These are phyloP conservation scores for Backusella westeae DNA, from an alignment of 192 early-diverging fungal species.

Conservation along the genomic window DNA sequence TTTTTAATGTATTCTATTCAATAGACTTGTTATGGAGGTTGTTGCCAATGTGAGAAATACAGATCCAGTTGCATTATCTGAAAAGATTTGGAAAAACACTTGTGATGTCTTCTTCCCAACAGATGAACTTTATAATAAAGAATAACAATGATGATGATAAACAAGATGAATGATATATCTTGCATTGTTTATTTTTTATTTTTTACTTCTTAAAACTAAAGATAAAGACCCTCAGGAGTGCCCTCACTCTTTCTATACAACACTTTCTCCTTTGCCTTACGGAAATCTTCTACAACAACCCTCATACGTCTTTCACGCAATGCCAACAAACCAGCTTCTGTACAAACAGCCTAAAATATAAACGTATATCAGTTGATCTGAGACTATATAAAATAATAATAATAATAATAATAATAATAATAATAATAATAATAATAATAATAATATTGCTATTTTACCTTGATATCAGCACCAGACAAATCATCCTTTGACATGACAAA, in stretches of 20 bases:
- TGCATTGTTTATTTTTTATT: neutral
- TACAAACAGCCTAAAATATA: conserved; percentile 83
- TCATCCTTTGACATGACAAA: conserved; percentile 92
- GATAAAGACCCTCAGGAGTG: conserved; percentile 94
- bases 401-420: too few species aligned
- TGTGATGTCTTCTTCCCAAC: conserved; percentile 58
- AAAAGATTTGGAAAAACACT: conserved; percentile 66
- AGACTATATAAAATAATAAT: too few species aligned
- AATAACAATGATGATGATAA: neutral
- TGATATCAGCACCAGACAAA: conserved; percentile 98
- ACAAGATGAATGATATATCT: neutral
- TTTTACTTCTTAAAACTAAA: conserved; percentile 44
- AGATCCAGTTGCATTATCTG: conserved; percentile 53
- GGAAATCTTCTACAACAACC: conserved; percentile 95
- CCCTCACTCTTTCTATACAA: conserved; percentile 98
- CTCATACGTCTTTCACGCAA: conserved; percentile 98
- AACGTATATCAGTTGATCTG: neutral
- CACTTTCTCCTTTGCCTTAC: conserved; percentile 98
- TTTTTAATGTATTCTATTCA: neutral
- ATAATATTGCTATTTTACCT: conserved; percentile 40
- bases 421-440: too few species aligned
- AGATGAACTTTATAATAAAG: neutral
- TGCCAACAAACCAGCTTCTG: conserved; percentile 97
- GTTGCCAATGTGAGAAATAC: conserved; percentile 60
- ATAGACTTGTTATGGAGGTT: conserved; percentile 66